A percentile compares a stretch with the other conserved stretches of the same genome.
phyloP scores from a whole-genome alignment of 495 filamentous ascomycete genomes.

The Opeltia flavorubescens region DNA sequence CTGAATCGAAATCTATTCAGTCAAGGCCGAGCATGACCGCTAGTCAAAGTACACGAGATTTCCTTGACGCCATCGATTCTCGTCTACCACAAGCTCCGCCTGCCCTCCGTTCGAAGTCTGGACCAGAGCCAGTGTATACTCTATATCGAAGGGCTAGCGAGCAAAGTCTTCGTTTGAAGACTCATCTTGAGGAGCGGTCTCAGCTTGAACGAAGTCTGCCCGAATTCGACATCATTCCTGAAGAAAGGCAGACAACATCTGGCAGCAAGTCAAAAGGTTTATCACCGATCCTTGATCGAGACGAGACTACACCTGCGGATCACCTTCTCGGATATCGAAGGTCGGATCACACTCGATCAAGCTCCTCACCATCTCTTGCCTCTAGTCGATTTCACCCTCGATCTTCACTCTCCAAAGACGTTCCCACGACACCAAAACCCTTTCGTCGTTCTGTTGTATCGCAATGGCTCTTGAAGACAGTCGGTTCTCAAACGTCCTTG shows the following conservation, averaged over 20 bases:
- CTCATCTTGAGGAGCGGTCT: conserved; percentile 15
- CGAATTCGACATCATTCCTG: conserved; percentile 11
- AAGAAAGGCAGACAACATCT: conserved; percentile 11
- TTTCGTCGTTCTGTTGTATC: not conserved
- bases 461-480: not conserved
- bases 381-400: not conserved
- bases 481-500: not conserved
- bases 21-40: conserved; percentile 7
- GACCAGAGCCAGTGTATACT: conserved; percentile 6
- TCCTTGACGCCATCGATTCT: conserved; percentile 12
- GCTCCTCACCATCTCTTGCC: not conserved
- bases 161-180: conserved; percentile 14
- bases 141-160: conserved; percentile 16
- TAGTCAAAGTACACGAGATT: conserved; percentile 14
- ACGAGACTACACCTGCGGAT: not conserved
- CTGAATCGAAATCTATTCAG: conserved; percentile 1
- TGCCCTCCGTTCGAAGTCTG: not conserved
- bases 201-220: conserved; percentile 12
- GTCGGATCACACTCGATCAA: not conserved
- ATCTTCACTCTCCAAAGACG: not conserved
- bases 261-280: not conserved
- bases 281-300: conserved; percentile 4
- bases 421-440: not conserved
- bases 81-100: conserved; percentile 8
- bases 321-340: not conserved